Conservation (phyloP, 257 asterid species). For the Primulina tabacum region DNA sequence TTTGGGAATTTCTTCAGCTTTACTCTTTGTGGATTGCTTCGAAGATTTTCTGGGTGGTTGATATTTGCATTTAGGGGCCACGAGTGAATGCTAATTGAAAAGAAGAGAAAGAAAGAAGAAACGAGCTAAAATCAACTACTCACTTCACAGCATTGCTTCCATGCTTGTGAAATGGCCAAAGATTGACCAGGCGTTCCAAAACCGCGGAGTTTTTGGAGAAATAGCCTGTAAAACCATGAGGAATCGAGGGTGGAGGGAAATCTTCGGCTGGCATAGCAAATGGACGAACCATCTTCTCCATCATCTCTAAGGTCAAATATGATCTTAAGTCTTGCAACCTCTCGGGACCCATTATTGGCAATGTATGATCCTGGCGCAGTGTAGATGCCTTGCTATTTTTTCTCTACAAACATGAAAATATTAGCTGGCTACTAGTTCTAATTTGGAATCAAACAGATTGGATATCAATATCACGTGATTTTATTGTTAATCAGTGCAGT, state of each 20-base stretch:
- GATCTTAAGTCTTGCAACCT: conserved; percentile 84
- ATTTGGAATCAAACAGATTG: not conserved
- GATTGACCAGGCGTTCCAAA: conserved; percentile 79
- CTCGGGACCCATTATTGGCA: conserved; percentile 92
- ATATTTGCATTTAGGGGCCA: not conserved
- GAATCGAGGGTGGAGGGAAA: conserved; percentile 79
- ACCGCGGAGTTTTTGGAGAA: conserved; percentile 88
- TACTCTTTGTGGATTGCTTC: not conserved
- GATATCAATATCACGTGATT: too few relatives aligned
- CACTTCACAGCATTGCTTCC: conserved; percentile 19
- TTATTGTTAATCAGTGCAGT: conserved; percentile 25
- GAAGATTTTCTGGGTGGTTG: not conserved
- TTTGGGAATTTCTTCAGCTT: not conserved
- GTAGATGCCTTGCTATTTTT: conserved; percentile 63
- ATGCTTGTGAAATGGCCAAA: conserved; percentile 86
- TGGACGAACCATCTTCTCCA: conserved; percentile 76
- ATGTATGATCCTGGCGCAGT: conserved; percentile 77
- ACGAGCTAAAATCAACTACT: not conserved
- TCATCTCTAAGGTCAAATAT: conserved; percentile 62
- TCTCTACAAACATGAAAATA: conserved; percentile 38
- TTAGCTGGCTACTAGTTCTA: not conserved
- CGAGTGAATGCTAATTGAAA: not conserved
- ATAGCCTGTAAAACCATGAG: conserved; percentile 88
- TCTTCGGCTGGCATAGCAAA: conserved; percentile 97
- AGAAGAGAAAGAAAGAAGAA: not conserved